A percentile compares a stretch with the other conserved stretches of the same genome.
These are phyloP conservation scores for Racocetra persica DNA, from an alignment of 371 early-diverging fungal genomes.

Conservation along the genomic window DNA sequence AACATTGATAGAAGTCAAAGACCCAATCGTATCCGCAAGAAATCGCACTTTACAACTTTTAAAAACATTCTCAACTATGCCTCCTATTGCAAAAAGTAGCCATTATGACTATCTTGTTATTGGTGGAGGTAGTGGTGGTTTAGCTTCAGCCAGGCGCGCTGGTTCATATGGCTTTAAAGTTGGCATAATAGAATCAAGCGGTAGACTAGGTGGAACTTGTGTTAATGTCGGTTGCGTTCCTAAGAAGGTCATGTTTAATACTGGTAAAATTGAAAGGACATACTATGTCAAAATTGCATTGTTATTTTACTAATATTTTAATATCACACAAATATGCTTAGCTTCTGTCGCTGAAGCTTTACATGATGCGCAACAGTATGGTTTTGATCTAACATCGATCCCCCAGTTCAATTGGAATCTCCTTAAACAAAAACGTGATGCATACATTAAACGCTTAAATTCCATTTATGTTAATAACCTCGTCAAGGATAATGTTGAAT, in stretches of 20 bases:
- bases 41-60: slow-evolving; percentile 14
- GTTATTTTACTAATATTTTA: slow-evolving; percentile 9
- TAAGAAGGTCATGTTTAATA: slow-evolving; percentile 98
- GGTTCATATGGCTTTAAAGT: slow-evolving; percentile 92
- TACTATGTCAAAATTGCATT: background rate
- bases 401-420: slow-evolving; percentile 71
- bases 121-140: slow-evolving; percentile 88
- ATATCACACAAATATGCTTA: slow-evolving; percentile 41
- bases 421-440: slow-evolving; percentile 93
- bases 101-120: slow-evolving; percentile 90
- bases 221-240: slow-evolving; percentile 99
- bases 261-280: slow-evolving; percentile 57
- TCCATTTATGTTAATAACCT: slow-evolving; percentile 95
- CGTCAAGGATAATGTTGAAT: slow-evolving; percentile 83
- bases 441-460: slow-evolving; percentile 94
- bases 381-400: slow-evolving; percentile 69
- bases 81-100: background rate
- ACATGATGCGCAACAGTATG: slow-evolving; percentile 87
- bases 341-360: slow-evolving; percentile 88
- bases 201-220: slow-evolving; percentile 92
- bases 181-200: slow-evolving; percentile 86
- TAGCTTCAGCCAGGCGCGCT: slow-evolving; percentile 95
- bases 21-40: background rate
- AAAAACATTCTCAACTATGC: slow-evolving; percentile 22
- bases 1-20: background rate